phyloP scores from a whole-genome alignment of 2,329 filamentous ascomycete genomes.

The Graphiopsis chlorocephala region DNA sequence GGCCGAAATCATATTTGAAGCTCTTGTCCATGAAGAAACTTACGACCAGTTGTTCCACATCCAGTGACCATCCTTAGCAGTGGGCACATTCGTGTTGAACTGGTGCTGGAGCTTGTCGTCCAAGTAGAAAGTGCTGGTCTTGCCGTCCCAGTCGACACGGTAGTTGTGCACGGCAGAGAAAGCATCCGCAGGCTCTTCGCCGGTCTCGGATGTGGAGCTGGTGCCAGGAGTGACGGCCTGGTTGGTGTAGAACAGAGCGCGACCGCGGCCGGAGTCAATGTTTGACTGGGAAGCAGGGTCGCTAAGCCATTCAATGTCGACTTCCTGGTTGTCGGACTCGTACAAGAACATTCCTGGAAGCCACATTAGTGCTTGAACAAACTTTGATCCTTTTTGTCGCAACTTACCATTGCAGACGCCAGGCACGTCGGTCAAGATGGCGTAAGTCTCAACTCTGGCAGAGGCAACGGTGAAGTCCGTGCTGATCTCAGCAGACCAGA shows the following conservation, averaged over 20 bases:
- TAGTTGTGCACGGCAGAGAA: conserved; percentile 21
- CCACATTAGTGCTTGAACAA: neutral
- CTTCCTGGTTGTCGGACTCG: conserved; percentile 22
- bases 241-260: conserved; percentile 23
- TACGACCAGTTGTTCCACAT: conserved; percentile 26
- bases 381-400: neutral
- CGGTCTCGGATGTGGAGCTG: conserved; percentile 5
- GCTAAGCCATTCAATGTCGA: conserved; percentile 27
- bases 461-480: conserved; percentile 18
- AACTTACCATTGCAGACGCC: conserved; percentile 20
- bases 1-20: neutral
- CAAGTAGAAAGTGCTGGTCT: conserved; percentile 20
- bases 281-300: conserved; percentile 21
- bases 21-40: neutral
- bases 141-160: conserved; percentile 24
- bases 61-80: conserved; percentile 19
- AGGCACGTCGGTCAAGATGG: conserved; percentile 18
- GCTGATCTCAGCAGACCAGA: conserved; percentile 19
- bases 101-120: conserved; percentile 20
- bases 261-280: conserved; percentile 16
- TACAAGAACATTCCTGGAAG: conserved; percentile 25
- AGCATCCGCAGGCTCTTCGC: conserved; percentile 15
- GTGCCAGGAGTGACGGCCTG: conserved; percentile 15
- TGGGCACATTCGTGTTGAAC: conserved; percentile 20
- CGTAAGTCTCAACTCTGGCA: conserved; percentile 22